Evolutionary conservation across 2,329 filamentous ascomycete species (phyloP), one percentile per base, ranked within the genome.

Genomic region (Ophiobolus disseminans): DNA sequence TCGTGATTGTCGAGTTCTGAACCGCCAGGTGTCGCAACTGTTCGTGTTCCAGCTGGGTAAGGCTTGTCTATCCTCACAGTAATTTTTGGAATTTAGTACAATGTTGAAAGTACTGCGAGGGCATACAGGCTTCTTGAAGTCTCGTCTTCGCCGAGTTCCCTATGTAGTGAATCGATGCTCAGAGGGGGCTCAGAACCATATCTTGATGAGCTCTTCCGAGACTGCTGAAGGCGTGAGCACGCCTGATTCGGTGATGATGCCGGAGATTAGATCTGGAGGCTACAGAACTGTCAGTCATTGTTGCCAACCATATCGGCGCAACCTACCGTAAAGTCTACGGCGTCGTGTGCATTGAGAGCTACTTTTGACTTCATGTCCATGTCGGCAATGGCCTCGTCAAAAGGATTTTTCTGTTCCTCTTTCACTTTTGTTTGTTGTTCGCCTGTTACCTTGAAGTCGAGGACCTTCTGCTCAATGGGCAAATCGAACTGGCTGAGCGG

Each of bases 401-500:
- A 75, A 6, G 75, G 74, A 50, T 78, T 75, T 51, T 82, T 70
- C 34, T 51, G 39, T 21, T 60, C 52, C 23, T 37, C 38, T 31
- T 49, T 49, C 31, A n/a, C n/a, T n/a, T n/a, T n/a, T n/a, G n/a
- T n/a, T 57, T 55, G 13, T 11, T 43, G 13, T 45, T 46, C 39
- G 35, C 38, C 5, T 73, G 76, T 77, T 4, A 83, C 84, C 61
- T 80, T 80, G 70, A 94, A 95, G 39, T 90, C 84, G 50, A 94
- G 80, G 11, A 95, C 82, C 25, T 85, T 82, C 73, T 96, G 91
- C 67, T 88, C 83, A 58, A 96, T 86, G 0, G 89, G 89, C 49
- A 96, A 77, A 67, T 94, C 89, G 50, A 87, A 85, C 74, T 96
- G 91, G 55, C 87, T 86, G 17, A 94, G 77, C 1, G 93, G 90